Conservation (phyloP, 2,329 filamentous ascomycete species). For the Sclerotiophoma versabilis region DNA sequence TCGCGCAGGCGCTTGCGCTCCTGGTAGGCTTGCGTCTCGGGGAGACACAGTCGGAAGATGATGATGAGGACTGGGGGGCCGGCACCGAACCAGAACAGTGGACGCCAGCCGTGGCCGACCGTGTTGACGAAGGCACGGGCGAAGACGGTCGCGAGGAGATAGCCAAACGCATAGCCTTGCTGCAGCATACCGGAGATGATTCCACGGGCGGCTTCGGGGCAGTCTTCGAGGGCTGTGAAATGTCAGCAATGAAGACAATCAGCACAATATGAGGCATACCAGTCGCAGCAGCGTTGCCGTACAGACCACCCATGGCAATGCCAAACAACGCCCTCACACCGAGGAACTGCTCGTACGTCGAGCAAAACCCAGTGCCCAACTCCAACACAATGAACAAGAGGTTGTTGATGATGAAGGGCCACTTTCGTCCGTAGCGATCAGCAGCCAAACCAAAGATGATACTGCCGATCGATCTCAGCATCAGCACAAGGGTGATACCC, state of each 20-base stretch:
- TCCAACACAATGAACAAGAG: conserved; percentile 67
- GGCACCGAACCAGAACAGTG: conserved; percentile 89
- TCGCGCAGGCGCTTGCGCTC: conserved; percentile 71
- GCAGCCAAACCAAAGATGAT: conserved; percentile 63
- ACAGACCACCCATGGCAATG: conserved; percentile 70
- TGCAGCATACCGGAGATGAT: conserved; percentile 68
- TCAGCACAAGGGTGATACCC: conserved; percentile 59
- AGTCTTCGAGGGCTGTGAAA: conserved; percentile 63
- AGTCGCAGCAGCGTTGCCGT: conserved; percentile 68
- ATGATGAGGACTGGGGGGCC: conserved; percentile 83
- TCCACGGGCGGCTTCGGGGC: conserved; percentile 64
- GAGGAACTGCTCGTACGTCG: conserved; percentile 65
- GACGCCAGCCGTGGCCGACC: conserved; percentile 80
- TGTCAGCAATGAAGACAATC: not conserved
- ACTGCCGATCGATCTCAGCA: conserved; percentile 67
- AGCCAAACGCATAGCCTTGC: conserved; percentile 70
- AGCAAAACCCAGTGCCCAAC: conserved; percentile 65
- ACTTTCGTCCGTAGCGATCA: conserved; percentile 64
- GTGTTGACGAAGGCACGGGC: conserved; percentile 72
- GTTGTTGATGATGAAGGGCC: conserved; percentile 66
- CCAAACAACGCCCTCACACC: conserved; percentile 67
- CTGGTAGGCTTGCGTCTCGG: conserved; percentile 77
- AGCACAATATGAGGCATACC: conserved; percentile 19
- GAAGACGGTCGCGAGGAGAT: conserved; percentile 67
- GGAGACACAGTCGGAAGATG: conserved; percentile 75